Conservation (phyloP, 192 early-diverging fungal species). For the Backusella tuberculispora region DNA sequence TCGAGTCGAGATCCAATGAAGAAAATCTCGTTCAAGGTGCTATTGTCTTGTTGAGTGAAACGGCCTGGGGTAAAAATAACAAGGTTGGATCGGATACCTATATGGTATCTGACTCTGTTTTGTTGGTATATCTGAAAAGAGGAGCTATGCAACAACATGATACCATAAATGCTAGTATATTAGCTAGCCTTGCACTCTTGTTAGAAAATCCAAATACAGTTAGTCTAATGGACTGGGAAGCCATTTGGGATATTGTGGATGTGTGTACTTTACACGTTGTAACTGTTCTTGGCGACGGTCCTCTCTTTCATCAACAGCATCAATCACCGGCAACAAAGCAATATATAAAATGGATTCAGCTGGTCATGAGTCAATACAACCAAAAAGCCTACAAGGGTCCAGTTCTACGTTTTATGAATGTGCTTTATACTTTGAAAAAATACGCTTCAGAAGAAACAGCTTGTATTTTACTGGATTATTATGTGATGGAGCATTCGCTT, state of each 20-base stretch:
- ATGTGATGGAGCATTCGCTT: constrained; percentile 53
- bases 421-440: constrained; percentile 47
- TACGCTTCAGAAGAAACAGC: constrained; percentile 49
- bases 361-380: background rate
- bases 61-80: constrained; percentile 54
- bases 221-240: constrained; percentile 40
- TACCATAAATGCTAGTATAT: constrained; percentile 28
- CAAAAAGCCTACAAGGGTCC: constrained; percentile 37
- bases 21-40: constrained; percentile 54
- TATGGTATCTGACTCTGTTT: constrained; percentile 33
- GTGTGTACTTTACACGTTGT: constrained; percentile 4
- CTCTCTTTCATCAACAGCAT: background rate
- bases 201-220: constrained; percentile 24
- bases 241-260: constrained; percentile 41
- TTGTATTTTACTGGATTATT: constrained; percentile 52
- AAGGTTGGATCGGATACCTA: constrained; percentile 27
- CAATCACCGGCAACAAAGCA: background rate
- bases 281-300: background rate
- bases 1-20: constrained; percentile 35
- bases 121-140: constrained; percentile 37
- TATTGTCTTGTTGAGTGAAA: constrained; percentile 55
- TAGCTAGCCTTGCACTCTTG: constrained; percentile 15
- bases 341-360: constrained; percentile 14
- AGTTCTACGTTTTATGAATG: constrained; percentile 48
- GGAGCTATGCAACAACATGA: constrained; percentile 25